Evolutionary conservation across 2,329 filamentous ascomycete species (phyloP).

Genomic region (Neonectria sp.): DNA sequence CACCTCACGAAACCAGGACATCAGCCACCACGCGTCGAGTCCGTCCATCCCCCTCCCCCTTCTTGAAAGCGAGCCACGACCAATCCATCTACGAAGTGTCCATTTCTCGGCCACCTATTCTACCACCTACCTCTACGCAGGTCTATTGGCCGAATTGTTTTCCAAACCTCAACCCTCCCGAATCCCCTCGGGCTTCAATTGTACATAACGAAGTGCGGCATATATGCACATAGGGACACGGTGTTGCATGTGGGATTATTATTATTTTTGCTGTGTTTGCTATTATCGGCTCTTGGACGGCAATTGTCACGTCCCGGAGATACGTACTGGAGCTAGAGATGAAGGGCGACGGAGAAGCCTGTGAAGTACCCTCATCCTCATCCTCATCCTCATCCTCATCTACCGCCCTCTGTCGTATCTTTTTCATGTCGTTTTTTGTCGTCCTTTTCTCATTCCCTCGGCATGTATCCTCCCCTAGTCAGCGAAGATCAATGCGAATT

Average conservation of each 20-base stretch:
- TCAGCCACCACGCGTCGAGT: conserved; percentile 29
- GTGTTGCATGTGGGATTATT: conserved; percentile 41
- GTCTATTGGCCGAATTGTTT: conserved; percentile 27
- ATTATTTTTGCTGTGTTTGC: conserved; percentile 29
- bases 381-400: conserved; percentile 8
- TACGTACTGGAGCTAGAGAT: conserved; percentile 23
- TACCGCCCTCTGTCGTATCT: conserved; percentile 14
- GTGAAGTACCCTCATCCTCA: not conserved
- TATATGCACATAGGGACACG: conserved; percentile 48
- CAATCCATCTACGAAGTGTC: conserved; percentile 19
- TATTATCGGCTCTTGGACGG: conserved; percentile 27
- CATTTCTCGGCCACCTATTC: conserved; percentile 14
- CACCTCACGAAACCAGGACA: conserved; percentile 20
- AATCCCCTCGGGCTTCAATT: conserved; percentile 34
- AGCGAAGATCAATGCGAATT: conserved; percentile 34
- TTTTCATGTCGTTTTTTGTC: conserved; percentile 19
- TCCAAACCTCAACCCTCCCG: conserved; percentile 13
- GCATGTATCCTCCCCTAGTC: conserved; percentile 28
- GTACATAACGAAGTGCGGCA: conserved; percentile 48
- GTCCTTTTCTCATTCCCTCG: conserved; percentile 9
- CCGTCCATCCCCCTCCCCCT: not conserved
- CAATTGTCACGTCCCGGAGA: conserved; percentile 28
- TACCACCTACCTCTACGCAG: conserved; percentile 22
- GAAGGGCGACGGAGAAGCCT: conserved; percentile 7
- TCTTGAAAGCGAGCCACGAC: conserved; percentile 19